Conservation (phyloP, 2,329 filamentous ascomycete species). For the Drechslerella coelobrocha region DNA sequence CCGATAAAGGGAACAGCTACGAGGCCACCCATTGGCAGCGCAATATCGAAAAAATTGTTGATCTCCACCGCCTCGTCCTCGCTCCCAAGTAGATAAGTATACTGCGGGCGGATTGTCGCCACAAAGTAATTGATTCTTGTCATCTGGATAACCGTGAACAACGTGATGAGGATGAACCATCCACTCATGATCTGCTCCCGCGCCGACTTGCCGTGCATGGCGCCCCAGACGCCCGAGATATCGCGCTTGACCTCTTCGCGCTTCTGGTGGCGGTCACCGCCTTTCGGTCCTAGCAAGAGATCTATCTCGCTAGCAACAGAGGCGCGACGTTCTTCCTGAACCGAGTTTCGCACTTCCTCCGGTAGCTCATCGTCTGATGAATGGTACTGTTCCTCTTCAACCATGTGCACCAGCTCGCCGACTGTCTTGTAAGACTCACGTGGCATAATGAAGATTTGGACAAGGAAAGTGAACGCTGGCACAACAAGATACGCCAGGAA, state of each 20-base stretch:
- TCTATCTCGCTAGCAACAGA: conserved; percentile 74
- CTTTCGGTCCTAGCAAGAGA: conserved; percentile 71
- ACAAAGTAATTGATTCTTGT: conserved; percentile 91
- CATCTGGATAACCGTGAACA: conserved; percentile 73
- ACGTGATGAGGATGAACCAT: conserved; percentile 83
- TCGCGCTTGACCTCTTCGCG: conserved; percentile 74
- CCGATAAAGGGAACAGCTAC: conserved; percentile 82
- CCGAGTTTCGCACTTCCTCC: conserved; percentile 52
- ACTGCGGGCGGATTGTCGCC: conserved; percentile 82
- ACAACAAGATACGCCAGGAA: conserved; percentile 76
- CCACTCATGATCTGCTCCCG: conserved; percentile 75
- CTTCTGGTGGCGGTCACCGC: conserved; percentile 69
- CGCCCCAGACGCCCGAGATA: conserved; percentile 82
- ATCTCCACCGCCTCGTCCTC: conserved; percentile 69
- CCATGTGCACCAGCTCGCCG: conserved; percentile 78
- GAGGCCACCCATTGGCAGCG: conserved; percentile 81
- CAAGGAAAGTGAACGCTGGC: conserved; percentile 69
- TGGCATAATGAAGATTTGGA: conserved; percentile 76
- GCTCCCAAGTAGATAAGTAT: conserved; percentile 74
- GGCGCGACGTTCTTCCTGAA: conserved; percentile 65
- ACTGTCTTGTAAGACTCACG: conserved; percentile 81
- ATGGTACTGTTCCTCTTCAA: conserved; percentile 63
- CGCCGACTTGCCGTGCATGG: conserved; percentile 76
- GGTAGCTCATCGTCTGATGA: conserved; percentile 53
- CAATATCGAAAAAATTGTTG: conserved; percentile 86